Conservation (phyloP, 441 rosid species). For the Iberis amara region DNA sequence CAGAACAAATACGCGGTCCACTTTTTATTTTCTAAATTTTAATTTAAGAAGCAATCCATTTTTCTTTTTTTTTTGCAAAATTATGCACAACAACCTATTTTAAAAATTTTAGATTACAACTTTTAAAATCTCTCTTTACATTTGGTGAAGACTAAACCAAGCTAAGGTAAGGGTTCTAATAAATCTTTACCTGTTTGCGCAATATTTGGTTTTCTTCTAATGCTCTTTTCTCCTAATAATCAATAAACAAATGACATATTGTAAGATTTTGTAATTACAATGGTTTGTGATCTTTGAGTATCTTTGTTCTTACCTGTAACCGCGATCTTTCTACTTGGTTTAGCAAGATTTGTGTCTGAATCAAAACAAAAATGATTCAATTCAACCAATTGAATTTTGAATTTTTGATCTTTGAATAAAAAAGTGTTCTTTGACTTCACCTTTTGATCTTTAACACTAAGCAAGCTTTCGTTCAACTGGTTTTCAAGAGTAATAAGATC, state of each 20-base stretch:
- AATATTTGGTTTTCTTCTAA: constrained; percentile 30
- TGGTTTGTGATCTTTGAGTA: neutral
- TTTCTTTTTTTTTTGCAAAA: no score
- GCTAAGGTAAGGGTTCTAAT: neutral
- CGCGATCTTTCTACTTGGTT: constrained; percentile 27
- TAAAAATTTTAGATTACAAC: no score
- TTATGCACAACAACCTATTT: no score
- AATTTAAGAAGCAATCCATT: no score
- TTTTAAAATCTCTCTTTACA: neutral
- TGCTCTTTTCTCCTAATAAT: constrained; percentile 26
- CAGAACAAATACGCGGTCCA: no score
- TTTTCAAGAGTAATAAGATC: constrained; percentile 31
- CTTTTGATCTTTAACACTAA: constrained; percentile 31
- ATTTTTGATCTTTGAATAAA: neutral
- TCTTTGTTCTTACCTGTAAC: constrained; percentile 24
- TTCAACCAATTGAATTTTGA: no score
- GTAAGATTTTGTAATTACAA: neutral
- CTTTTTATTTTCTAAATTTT: no score
- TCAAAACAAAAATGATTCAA: constrained; percentile 7
- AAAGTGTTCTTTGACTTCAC: constrained; percentile 4
- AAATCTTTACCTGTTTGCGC: constrained; percentile 29
- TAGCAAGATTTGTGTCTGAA: constrained; percentile 26
- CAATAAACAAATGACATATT: neutral
- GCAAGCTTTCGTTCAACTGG: constrained; percentile 35
- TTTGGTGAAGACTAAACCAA: constrained; percentile 1